Percentiles rank a stretch among this genome's conserved stretches.
Evolutionary conservation across 2,329 filamentous ascomycete genomes (phyloP).

Genomic region (Trematosphaeria pertusa): DNA sequence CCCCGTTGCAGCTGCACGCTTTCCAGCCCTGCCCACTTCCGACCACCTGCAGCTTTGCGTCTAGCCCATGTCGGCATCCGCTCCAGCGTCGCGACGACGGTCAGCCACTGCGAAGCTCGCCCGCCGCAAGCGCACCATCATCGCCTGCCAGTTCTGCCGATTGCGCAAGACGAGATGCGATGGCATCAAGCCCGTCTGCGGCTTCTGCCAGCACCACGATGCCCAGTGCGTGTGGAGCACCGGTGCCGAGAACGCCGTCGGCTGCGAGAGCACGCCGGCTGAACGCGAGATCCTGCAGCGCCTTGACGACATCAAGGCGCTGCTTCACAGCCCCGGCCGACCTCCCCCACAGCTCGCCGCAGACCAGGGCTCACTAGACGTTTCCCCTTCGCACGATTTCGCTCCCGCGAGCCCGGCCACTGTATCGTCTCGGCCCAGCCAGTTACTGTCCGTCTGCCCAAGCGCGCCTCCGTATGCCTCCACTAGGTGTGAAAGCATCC

Average conservation of each 20-base stretch:
- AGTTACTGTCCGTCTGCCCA: neutral
- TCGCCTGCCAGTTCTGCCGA: conserved; percentile 11
- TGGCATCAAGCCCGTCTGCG: conserved; percentile 6
- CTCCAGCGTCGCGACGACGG: neutral
- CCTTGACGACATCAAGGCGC: conserved; percentile 7
- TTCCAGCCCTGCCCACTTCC: neutral
- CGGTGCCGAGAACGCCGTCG: neutral
- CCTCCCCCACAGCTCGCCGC: neutral
- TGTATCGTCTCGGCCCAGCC: neutral
- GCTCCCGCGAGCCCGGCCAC: neutral
- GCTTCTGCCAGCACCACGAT: conserved; percentile 9
- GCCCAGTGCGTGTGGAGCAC: conserved; percentile 5
- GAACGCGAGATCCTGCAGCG: conserved; percentile 8
- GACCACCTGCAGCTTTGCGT: neutral
- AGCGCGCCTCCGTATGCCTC: neutral
- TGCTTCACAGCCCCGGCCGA: neutral
- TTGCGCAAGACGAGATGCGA: conserved; percentile 11
- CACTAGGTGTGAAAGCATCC: conserved; percentile 5
- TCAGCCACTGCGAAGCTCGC: conserved; percentile 1
- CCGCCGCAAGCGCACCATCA: conserved; percentile 5
- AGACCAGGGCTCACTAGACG: neutral
- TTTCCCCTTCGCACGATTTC: neutral
- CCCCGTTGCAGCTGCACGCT: neutral
- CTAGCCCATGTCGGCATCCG: neutral
- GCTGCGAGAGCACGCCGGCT: conserved; percentile 1